phyloP scores from a whole-genome alignment of 2,329 filamentous ascomycete genomes.

The Aspergillus pseudoterreus region DNA sequence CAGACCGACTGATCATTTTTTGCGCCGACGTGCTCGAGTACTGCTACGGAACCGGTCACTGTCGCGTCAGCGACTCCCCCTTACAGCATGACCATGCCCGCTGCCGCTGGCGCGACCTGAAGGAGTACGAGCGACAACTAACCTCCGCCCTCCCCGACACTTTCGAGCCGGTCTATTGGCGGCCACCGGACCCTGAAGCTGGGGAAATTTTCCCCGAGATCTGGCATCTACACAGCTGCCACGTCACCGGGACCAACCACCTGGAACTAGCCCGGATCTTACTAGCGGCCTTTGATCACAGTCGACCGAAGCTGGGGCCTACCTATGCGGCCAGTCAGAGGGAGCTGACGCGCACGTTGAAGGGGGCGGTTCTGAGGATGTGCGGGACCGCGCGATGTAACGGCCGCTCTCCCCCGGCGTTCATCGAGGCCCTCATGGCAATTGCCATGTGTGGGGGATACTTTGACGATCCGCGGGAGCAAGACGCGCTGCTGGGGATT shows the following conservation, averaged over 20 bases:
- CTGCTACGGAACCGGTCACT: constrained; percentile 48
- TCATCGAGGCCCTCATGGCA: constrained; percentile 41
- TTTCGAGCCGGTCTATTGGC: constrained; percentile 54
- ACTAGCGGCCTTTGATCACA: constrained; percentile 55
- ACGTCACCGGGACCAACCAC: constrained; percentile 60
- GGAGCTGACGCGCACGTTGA: constrained; percentile 21
- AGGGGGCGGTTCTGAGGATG: constrained; percentile 48
- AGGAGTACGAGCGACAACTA: constrained; percentile 1
- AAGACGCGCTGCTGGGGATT: constrained; percentile 22
- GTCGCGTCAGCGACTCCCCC: not conserved
- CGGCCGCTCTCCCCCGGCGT: constrained; percentile 50
- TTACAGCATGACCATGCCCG: no score
- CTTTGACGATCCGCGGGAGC: constrained; percentile 23
- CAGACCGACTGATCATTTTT: constrained; percentile 56
- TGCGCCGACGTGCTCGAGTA: constrained; percentile 63
- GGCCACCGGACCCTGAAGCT: constrained; percentile 31
- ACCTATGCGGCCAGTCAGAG: constrained; percentile 13
- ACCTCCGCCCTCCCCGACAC: constrained; percentile 23
- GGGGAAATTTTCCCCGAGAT: constrained; percentile 54
- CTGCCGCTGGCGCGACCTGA: not conserved
- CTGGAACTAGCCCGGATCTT: constrained; percentile 57
- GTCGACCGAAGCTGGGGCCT: constrained; percentile 48
- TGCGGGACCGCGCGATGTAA: constrained; percentile 53
- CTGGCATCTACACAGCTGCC: constrained; percentile 55
- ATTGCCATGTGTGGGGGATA: constrained; percentile 30